phyloP scores from a whole-genome alignment of 139 green algal genomes.

The Spirogloea muscicola region DNA sequence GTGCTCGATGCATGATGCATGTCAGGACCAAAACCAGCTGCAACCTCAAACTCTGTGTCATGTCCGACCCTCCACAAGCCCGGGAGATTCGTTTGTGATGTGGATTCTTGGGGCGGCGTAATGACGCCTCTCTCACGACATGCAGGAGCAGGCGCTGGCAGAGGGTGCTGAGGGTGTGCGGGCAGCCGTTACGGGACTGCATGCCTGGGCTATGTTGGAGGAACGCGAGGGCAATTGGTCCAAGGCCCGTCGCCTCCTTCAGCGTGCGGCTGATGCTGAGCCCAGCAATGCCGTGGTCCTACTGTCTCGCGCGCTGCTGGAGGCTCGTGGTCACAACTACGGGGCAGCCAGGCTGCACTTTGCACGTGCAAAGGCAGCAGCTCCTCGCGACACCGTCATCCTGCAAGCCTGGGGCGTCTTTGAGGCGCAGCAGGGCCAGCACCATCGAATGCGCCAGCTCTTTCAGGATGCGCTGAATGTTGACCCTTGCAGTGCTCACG shows the following conservation, averaged over 20 bases:
- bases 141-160: slow-evolving; percentile 3
- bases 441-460: background rate
- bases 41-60: no score
- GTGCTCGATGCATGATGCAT: no score
- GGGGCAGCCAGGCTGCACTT: slow-evolving; percentile 8
- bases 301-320: slow-evolving; percentile 13
- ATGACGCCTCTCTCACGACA: no score
- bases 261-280: background rate
- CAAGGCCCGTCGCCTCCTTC: slow-evolving; percentile 21
- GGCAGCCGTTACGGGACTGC: slow-evolving; percentile 7
- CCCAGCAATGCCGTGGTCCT: slow-evolving; percentile 24
- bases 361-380: background rate
- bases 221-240: slow-evolving; percentile 25
- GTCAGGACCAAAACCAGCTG: no score
- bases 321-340: slow-evolving; percentile 1
- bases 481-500: background rate
- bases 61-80: no score
- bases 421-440: slow-evolving; percentile 17
- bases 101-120: no score
- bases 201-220: slow-evolving; percentile 45
- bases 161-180: background rate
- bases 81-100: no score
- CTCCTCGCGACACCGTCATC: background rate
- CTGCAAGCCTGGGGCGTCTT: slow-evolving; percentile 23
- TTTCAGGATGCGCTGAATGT: slow-evolving; percentile 1